These are phyloP conservation scores for Zasmidium citrigriseum DNA, from an alignment of 2,329 filamentous ascomycete species.

Conservation along the genomic window DNA sequence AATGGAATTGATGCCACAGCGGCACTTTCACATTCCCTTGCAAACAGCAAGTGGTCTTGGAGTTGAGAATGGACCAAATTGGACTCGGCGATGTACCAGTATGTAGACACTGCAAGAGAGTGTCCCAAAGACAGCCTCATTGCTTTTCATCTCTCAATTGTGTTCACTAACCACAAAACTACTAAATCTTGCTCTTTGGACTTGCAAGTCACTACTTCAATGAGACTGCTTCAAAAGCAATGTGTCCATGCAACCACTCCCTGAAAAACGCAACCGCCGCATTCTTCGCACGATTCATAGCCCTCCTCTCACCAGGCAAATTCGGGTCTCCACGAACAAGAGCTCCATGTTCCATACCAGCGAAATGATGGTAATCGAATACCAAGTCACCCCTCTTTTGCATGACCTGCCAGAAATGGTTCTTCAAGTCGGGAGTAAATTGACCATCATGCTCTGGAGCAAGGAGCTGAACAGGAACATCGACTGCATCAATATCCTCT, in stretches of 20 bases:
- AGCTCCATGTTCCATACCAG: background rate
- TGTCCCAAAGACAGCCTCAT: too few species aligned
- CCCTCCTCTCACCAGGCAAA: background rate
- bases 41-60: too few species aligned
- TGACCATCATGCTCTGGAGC: background rate
- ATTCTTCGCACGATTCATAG: background rate
- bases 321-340: background rate
- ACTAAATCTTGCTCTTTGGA: too few species aligned
- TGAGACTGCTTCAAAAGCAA: too few species aligned
- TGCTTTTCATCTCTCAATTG: too few species aligned
- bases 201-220: too few species aligned
- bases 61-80: too few species aligned
- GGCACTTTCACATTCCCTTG: too few species aligned
- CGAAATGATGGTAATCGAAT: background rate
- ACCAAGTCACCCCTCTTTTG: background rate
- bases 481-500: background rate
- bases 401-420: background rate
- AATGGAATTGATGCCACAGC: too few species aligned
- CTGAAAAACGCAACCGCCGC: background rate
- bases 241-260: background rate
- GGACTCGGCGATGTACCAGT: too few species aligned
- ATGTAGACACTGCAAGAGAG: too few species aligned
- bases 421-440: background rate
- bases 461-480: background rate
- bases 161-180: too few species aligned